These are phyloP conservation scores for Corylus avellana DNA, from an alignment of 306 rosid species.

Conservation along the genomic window DNA sequence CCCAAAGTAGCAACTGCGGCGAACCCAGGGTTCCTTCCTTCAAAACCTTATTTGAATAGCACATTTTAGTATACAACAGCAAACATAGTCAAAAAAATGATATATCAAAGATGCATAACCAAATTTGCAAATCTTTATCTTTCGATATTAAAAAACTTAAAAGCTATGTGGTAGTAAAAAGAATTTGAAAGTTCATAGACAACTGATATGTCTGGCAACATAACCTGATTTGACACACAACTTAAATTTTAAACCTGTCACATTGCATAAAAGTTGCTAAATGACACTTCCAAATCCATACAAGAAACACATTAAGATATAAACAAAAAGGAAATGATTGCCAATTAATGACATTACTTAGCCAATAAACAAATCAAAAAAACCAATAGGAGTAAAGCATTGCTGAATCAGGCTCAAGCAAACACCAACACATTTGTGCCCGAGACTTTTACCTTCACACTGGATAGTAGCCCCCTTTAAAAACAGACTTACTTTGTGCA, in stretches of 20 bases:
- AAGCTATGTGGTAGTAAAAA: not conserved
- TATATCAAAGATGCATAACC: not conserved
- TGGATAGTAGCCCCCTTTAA: not conserved
- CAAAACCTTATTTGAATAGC: slow-evolving; percentile 45
- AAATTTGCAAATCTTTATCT: slow-evolving; percentile 6
- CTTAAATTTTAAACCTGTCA: not conserved
- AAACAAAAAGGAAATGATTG: not conserved
- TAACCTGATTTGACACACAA: not conserved
- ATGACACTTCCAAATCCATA: not conserved
- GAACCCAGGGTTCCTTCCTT: slow-evolving; percentile 58
- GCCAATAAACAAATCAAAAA: not conserved
- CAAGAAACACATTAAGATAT: not conserved
- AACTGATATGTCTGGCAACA: not conserved
- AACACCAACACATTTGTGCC: not conserved
- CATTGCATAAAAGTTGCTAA: not conserved
- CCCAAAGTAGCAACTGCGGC: slow-evolving; percentile 77
- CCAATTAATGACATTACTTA: not conserved
- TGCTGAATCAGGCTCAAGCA: not conserved
- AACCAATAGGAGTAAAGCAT: not conserved
- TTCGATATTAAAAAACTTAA: not conserved
- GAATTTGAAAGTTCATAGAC: not conserved
- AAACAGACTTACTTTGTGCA: not conserved
- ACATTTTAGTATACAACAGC: slow-evolving; percentile 20
- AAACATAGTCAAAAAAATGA: slow-evolving; percentile 2
- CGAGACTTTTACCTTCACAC: not conserved